Conservation (phyloP, 495 filamentous ascomycete genomes). For the Neurospora sp. region DNA sequence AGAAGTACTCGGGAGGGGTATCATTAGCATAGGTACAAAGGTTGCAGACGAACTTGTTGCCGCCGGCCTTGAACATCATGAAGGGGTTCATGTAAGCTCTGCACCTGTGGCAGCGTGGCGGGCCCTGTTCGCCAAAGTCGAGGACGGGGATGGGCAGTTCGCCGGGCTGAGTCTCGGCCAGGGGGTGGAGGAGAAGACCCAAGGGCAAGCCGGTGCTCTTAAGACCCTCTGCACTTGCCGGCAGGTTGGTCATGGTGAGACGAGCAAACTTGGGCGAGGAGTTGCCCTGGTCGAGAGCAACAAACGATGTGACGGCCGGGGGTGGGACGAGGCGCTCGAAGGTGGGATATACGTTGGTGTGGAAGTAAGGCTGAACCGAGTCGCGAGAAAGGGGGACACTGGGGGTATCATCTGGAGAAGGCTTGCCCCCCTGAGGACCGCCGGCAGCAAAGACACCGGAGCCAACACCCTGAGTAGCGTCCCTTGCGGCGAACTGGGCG, state of each 20-base stretch:
- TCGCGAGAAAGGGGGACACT: conserved; percentile 85
- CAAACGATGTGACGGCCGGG: conserved; percentile 80
- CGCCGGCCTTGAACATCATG: conserved; percentile 90
- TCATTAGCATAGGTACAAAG: conserved; percentile 98
- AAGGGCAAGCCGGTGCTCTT: conserved; percentile 70
- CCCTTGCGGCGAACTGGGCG: conserved; percentile 47
- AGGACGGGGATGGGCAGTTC: conserved; percentile 85
- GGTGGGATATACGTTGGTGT: conserved; percentile 81
- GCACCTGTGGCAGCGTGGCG: conserved; percentile 87
- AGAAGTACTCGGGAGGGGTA: conserved; percentile 84
- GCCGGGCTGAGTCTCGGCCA: conserved; percentile 74
- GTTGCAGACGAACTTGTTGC: conserved; percentile 96
- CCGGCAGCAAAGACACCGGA: conserved; percentile 20
- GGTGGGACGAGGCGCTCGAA: conserved; percentile 87
- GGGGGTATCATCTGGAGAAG: conserved; percentile 89
- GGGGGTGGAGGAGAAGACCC: conserved; percentile 79
- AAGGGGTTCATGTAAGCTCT: conserved; percentile 98
- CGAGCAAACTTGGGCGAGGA: conserved; percentile 91
- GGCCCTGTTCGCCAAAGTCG: conserved; percentile 88
- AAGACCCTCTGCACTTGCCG: conserved; percentile 70
- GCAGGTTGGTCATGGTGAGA: conserved; percentile 85
- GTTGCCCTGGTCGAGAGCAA: conserved; percentile 91
- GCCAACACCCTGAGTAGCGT: conserved; percentile 20
- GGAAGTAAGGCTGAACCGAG: conserved; percentile 68
- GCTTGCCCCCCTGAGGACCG: conserved; percentile 42